phyloP scores from a whole-genome alignment of 257 asterid species.

The Nicotiana knightiana region DNA sequence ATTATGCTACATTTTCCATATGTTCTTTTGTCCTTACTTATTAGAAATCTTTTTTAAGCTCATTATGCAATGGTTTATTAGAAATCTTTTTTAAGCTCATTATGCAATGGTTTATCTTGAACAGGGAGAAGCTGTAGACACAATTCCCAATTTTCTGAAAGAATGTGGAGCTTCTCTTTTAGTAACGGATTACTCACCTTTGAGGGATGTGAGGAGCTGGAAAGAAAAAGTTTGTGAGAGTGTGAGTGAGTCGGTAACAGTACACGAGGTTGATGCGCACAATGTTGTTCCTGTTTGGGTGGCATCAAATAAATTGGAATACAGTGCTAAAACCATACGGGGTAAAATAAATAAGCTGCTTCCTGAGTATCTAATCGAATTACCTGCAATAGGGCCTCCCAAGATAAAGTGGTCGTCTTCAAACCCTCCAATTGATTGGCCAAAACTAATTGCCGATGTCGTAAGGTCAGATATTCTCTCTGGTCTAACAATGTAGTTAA shows the following conservation, averaged over 20 bases:
- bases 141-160: conserved; percentile 63
- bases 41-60: neutral
- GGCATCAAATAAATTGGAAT: conserved; percentile 83
- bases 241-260: conserved; percentile 50
- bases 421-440: conserved; percentile 51
- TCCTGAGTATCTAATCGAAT: conserved; percentile 68
- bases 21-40: neutral
- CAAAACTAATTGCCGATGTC: conserved; percentile 44
- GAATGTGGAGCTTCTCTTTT: conserved; percentile 86
- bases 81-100: too few relatives aligned
- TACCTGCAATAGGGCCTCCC: conserved; percentile 50
- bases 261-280: conserved; percentile 94
- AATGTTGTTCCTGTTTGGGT: conserved; percentile 91
- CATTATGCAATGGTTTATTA: too few relatives aligned
- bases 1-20: neutral
- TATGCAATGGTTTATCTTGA: neutral
- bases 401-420: conserved; percentile 48
- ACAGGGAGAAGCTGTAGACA: conserved; percentile 87
- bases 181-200: conserved; percentile 93
- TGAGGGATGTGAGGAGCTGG: conserved; percentile 76
- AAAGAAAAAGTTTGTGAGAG: conserved; percentile 58
- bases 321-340: conserved; percentile 81
- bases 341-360: conserved; percentile 72
- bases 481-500: conserved; percentile 10
- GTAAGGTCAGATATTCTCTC: conserved; percentile 44